A percentile compares a stretch with the other conserved stretches of the same genome.
These are phyloP conservation scores for Penicillium cataractarum DNA, from an alignment of 495 filamentous ascomycete species.

Conservation along the genomic window DNA sequence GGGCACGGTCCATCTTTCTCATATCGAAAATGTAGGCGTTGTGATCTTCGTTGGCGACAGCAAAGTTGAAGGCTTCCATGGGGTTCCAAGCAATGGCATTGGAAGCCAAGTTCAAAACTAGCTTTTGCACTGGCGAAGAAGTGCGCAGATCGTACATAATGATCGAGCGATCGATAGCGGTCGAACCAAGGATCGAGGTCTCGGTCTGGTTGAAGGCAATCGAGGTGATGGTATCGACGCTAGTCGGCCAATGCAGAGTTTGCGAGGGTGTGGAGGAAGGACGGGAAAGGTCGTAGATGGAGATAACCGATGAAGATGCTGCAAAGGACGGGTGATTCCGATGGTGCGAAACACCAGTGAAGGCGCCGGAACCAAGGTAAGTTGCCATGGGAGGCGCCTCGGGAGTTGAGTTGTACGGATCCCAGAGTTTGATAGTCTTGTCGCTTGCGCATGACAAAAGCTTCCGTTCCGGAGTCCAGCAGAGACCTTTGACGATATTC, in stretches of 20 bases:
- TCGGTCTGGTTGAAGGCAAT: constrained; percentile 93
- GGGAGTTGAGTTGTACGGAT: constrained; percentile 75
- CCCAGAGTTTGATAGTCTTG: constrained; percentile 84
- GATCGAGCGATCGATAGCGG: constrained; percentile 80
- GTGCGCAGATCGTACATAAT: constrained; percentile 92
- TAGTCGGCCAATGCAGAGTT: constrained; percentile 82
- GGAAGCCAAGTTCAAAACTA: constrained; percentile 75
- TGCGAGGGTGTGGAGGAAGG: constrained; percentile 73
- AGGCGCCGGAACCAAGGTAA: constrained; percentile 79
- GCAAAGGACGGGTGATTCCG: constrained; percentile 73
- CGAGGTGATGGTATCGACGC: constrained; percentile 87
- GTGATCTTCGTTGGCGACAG: constrained; percentile 78
- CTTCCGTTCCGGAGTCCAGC: constrained; percentile 82
- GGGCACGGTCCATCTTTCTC: constrained; percentile 77
- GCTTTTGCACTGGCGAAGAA: constrained; percentile 76
- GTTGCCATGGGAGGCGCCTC: constrained; percentile 71
- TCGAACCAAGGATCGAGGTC: constrained; percentile 84
- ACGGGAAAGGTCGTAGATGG: constrained; percentile 82
- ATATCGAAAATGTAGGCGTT: constrained; percentile 86
- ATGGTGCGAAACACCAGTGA: constrained; percentile 85
- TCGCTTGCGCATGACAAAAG: constrained; percentile 90
- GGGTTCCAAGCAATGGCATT: constrained; percentile 94
- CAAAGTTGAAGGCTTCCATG: constrained; percentile 93
- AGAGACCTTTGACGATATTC: constrained; percentile 88
- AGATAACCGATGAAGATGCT: constrained; percentile 76